These are phyloP conservation scores for Cyclostephanos invisitatus DNA, from an alignment of 108 stramenopile genomes.

Conservation along the genomic window DNA sequence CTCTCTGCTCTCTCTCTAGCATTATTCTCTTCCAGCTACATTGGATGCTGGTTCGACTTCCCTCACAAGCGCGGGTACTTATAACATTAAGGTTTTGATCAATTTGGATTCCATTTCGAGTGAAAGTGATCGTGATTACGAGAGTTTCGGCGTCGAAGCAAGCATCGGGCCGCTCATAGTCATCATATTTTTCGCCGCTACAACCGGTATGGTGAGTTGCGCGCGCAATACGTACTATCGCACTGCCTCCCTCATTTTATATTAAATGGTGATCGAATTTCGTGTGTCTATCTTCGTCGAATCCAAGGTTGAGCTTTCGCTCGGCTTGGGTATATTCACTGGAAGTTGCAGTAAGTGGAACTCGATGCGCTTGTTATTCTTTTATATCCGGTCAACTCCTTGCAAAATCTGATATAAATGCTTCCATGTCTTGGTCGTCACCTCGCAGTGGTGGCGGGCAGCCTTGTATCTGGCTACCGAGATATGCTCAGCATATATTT, in stretches of 20 bases:
- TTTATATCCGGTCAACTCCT: background rate
- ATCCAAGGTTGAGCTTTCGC: slow-evolving; percentile 40
- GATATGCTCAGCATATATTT: slow-evolving; percentile 53
- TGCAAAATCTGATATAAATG: background rate
- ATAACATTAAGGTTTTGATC: slow-evolving; percentile 27
- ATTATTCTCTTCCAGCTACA: slow-evolving; percentile 14
- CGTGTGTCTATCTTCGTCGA: slow-evolving; percentile 5
- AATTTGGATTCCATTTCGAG: slow-evolving; percentile 1
- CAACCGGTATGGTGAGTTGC: slow-evolving; percentile 38
- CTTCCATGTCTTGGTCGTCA: slow-evolving; percentile 7
- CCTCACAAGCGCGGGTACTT: slow-evolving; percentile 12
- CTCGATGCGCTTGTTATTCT: background rate
- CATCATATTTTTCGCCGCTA: slow-evolving; percentile 45
- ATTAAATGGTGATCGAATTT: background rate
- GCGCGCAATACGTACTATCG: background rate
- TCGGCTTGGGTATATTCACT: slow-evolving; percentile 55
- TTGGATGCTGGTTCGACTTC: slow-evolving; percentile 13
- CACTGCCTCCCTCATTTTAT: background rate
- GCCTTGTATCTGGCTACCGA: slow-evolving; percentile 46
- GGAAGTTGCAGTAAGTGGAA: slow-evolving; percentile 49
- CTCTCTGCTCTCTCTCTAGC: background rate
- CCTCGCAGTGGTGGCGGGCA: slow-evolving; percentile 33
- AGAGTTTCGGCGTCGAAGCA: slow-evolving; percentile 53
- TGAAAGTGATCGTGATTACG: slow-evolving; percentile 19
- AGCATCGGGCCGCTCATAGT: slow-evolving; percentile 55